These are phyloP conservation scores for Holtermannia corniformis DNA, from an alignment of 768 basidiomycete species.

Conservation along the genomic window DNA sequence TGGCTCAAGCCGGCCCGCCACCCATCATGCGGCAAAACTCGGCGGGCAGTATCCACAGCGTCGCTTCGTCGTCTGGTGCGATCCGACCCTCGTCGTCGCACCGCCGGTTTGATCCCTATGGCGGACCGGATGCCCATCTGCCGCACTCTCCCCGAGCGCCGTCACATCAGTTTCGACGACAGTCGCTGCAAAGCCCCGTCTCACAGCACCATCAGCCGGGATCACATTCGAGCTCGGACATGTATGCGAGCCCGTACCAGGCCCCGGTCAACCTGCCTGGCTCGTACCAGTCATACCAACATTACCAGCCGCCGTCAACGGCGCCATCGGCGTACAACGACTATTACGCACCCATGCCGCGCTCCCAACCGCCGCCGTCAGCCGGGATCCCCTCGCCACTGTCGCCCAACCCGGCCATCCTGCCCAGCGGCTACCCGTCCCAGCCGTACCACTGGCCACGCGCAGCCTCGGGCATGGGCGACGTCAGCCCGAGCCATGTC, in stretches of 20 bases:
- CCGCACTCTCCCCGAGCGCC: too few relatives aligned
- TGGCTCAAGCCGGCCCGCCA: too few relatives aligned
- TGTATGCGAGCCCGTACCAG: constrained; percentile 10
- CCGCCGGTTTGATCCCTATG: constrained; percentile 15
- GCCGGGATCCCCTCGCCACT: not conserved
- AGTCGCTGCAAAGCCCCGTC: constrained; percentile 4
- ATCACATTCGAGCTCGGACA: not conserved
- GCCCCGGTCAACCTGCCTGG: not conserved
- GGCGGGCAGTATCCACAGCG: constrained; percentile 6
- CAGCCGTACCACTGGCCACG: not conserved
- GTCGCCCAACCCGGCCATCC: not conserved
- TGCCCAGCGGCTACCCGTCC: not conserved
- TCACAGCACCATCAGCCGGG: constrained; percentile 4
- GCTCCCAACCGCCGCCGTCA: not conserved
- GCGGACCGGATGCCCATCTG: not conserved
- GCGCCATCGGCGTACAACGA: constrained; percentile 9
- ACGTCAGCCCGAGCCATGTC: constrained; percentile 4
- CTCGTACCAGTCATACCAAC: not conserved
- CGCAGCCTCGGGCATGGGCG: not conserved
- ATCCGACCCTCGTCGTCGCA: constrained; percentile 10
- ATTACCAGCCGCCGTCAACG: constrained; percentile 12
- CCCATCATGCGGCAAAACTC: constrained; percentile 10
- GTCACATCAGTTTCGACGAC: constrained; percentile 1
- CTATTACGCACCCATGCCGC: constrained; percentile 6
- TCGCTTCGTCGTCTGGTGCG: constrained; percentile 5